Conservation (phyloP, 208 protist genomes). For the Leishmania lainsoni region DNA sequence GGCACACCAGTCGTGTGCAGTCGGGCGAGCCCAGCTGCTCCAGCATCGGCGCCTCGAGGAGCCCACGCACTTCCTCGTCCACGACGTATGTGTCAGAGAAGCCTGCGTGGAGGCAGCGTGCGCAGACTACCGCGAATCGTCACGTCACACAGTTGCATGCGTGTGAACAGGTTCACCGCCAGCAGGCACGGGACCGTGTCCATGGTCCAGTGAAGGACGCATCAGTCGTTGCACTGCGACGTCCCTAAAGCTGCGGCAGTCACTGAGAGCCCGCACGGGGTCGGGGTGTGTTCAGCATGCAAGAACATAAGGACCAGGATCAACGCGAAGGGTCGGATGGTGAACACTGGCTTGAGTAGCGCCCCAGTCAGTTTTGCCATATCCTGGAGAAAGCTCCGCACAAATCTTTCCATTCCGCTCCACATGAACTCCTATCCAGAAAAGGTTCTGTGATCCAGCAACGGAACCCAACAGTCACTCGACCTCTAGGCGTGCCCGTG, state of each 20-base stretch:
- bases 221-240: conserved; percentile 14
- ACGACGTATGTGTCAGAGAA: conserved; percentile 26
- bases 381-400: conserved; percentile 19
- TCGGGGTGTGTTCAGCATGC: conserved; percentile 20
- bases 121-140: conserved; percentile 14
- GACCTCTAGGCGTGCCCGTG: conserved; percentile 7
- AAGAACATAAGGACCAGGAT: neutral
- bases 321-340: conserved; percentile 8
- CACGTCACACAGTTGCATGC: conserved; percentile 14
- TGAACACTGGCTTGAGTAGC: neutral
- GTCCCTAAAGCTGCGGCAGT: conserved; percentile 30
- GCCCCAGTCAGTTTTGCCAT: conserved; percentile 14
- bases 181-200: conserved; percentile 30
- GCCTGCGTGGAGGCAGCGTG: conserved; percentile 19
- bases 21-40: conserved; percentile 35
- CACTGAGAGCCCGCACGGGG: conserved; percentile 10
- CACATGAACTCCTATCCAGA: conserved; percentile 21
- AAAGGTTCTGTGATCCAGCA: neutral
- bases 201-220: conserved; percentile 27
- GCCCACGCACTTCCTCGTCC: conserved; percentile 18
- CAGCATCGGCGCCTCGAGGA: conserved; percentile 27
- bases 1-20: conserved; percentile 41
- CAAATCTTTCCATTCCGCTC: conserved; percentile 14
- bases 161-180: conserved; percentile 24
- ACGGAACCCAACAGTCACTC: neutral